Evolutionary conservation across 305 asterid genomes (phyloP), one percentile per base, ranked within the genome.

Genomic region (Petunia hybrid): DNA sequence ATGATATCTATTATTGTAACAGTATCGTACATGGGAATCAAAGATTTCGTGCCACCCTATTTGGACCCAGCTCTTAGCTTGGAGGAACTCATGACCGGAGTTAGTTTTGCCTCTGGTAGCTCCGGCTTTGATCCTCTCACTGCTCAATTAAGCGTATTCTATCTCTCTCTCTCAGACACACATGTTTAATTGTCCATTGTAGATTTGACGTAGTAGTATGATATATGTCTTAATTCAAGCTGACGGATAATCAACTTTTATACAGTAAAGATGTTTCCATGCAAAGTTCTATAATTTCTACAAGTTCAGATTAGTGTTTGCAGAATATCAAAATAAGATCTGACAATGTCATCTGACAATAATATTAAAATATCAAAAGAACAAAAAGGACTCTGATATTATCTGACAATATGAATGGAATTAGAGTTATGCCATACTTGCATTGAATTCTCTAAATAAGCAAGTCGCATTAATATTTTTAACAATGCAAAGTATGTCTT

Each of bases 61-160:
- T 86, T 94, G 89, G 97, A 92, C 79, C 92, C 97, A 8, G 71
- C 45, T 1, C 92, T 91, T 4, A 91, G 79, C 91, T 59, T 89
- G 1, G 89, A 89, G 13, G 94, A 92, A 13, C 85, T 94, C 79
- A 81, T 65, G 75, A 90, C 92, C 51, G 98, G 98, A 83, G 97
- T 90, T 78, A 89, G 90, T 76, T 94, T 94, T 79, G 98, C 97
- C 48, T 94, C 98, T 0, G 91, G 91, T 0, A 85, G 89, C 79
- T 16, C 97, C 48, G 98, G 98, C 1, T 85, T 78, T 78, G 98
- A 92, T 84, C 92, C 94, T 8, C 86, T 90, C 5, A 94, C 98
- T 0, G 83, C 98, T 13, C 79, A 83, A 75, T 14, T 88, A 9
- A 8, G 31, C 22, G 90, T 87, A 41, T 53, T 86, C 69, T 81